Evolutionary conservation across 208 protist species (phyloP).

Genomic region (Crithidia bombi): DNA sequence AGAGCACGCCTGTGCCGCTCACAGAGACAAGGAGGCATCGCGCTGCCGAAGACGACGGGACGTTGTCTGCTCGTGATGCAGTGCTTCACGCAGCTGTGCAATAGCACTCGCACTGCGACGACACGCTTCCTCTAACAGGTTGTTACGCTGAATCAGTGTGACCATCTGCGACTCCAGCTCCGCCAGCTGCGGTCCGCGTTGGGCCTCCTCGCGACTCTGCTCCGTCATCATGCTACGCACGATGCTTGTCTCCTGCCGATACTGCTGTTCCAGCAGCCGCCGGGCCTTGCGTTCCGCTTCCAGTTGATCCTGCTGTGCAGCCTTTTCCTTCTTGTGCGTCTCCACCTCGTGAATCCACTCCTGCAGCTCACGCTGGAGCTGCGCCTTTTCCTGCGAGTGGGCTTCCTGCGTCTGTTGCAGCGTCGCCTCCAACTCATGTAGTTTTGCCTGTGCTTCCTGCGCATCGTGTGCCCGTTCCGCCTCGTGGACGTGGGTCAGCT

Average conservation of each 20-base stretch:
- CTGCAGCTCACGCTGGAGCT: conserved; percentile 28
- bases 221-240: conserved; percentile 23
- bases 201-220: conserved; percentile 26
- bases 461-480: not conserved
- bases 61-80: conserved; percentile 41
- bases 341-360: conserved; percentile 32
- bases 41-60: conserved; percentile 23
- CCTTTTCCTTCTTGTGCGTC: conserved; percentile 6
- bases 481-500: conserved; percentile 14
- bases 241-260: conserved; percentile 21
- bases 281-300: conserved; percentile 20
- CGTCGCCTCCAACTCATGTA: conserved; percentile 15
- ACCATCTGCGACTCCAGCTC: conserved; percentile 12
- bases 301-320: conserved; percentile 1
- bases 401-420: conserved; percentile 12
- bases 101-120: conserved; percentile 62
- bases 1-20: conserved; percentile 7
- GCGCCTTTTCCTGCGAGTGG: conserved; percentile 26
- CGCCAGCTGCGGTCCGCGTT: conserved; percentile 10
- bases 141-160: conserved; percentile 38
- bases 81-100: conserved; percentile 59
- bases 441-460: not conserved
- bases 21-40: not conserved
- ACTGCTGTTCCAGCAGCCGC: conserved; percentile 25
- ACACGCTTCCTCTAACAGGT: conserved; percentile 58